Conservation (phyloP, 2,329 filamentous ascomycete species). For the Fusarium veterinarium region DNA sequence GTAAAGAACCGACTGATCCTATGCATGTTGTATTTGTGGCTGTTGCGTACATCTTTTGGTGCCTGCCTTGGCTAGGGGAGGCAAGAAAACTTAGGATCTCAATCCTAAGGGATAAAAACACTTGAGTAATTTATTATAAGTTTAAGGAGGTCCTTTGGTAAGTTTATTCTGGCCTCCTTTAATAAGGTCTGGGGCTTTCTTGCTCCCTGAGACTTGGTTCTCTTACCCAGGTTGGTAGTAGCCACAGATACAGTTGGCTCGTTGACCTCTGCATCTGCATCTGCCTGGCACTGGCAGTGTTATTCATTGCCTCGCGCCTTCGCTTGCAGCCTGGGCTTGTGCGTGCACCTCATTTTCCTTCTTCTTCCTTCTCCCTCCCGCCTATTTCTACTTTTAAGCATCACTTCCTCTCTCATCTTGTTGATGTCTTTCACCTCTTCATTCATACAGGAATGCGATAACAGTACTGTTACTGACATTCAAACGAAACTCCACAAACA, state of each 20-base stretch:
- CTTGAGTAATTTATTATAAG: not conserved
- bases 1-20: not conserved
- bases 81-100: not conserved
- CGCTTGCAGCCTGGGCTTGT: not conserved
- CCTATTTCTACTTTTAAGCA: not conserved
- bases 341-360: not conserved
- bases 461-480: not conserved
- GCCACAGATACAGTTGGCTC: not conserved
- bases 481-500: not conserved
- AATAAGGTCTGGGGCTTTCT: not conserved
- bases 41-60: constrained; percentile 6
- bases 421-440: not conserved
- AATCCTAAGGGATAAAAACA: not conserved
- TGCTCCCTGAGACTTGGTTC: not conserved
- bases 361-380: not conserved
- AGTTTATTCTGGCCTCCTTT: not conserved
- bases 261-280: not conserved
- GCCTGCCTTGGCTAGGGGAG: constrained; percentile 2
- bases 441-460: not conserved
- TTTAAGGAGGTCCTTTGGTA: not conserved
- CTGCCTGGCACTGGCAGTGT: not conserved
- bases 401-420: not conserved
- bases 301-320: constrained; percentile 3
- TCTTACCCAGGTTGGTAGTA: not conserved
- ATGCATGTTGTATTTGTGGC: constrained; percentile 5